Conservation (phyloP, 106 monocot genomes). For the Dioscorea alata region DNA sequence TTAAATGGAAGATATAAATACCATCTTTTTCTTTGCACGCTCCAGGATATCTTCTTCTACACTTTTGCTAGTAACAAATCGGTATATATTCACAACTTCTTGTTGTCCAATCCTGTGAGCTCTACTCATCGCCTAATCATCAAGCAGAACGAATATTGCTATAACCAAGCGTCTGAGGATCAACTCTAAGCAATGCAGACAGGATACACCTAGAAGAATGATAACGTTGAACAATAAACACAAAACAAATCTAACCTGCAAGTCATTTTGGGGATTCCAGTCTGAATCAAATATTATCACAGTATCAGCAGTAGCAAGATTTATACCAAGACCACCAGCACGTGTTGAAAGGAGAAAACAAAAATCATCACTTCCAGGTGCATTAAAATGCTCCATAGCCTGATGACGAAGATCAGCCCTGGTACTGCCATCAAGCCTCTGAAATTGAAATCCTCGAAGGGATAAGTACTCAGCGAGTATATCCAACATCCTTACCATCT, state of each 20-base stretch:
- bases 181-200: background rate
- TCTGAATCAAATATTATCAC: constrained; percentile 99
- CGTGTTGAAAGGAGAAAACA: constrained; percentile 99
- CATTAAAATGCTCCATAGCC: constrained; percentile 99
- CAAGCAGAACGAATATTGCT: background rate
- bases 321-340: constrained; percentile 96
- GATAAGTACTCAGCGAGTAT: constrained; percentile 96
- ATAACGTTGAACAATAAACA: too few species aligned
- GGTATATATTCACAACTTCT: constrained; percentile 97
- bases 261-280: constrained; percentile 99
- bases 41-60: constrained; percentile 99
- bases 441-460: constrained; percentile 93
- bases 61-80: constrained; percentile 97
- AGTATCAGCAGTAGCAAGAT: constrained; percentile 99
- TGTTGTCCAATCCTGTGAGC: constrained; percentile 98
- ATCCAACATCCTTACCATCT: constrained; percentile 99
- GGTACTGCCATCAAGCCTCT: constrained; percentile 98
- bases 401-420: constrained; percentile 96
- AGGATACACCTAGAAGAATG: too few species aligned
- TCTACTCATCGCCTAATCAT: constrained; percentile 90
- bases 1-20: constrained; percentile 13
- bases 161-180: background rate
- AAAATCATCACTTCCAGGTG: constrained; percentile 97
- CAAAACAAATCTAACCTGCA: constrained; percentile 59
- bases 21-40: constrained; percentile 99